A percentile compares a stretch with the other conserved stretches of the same genome.
Conservation (phyloP, 2,329 filamentous ascomycete genomes). For the Calonectria ilicicola region DNA sequence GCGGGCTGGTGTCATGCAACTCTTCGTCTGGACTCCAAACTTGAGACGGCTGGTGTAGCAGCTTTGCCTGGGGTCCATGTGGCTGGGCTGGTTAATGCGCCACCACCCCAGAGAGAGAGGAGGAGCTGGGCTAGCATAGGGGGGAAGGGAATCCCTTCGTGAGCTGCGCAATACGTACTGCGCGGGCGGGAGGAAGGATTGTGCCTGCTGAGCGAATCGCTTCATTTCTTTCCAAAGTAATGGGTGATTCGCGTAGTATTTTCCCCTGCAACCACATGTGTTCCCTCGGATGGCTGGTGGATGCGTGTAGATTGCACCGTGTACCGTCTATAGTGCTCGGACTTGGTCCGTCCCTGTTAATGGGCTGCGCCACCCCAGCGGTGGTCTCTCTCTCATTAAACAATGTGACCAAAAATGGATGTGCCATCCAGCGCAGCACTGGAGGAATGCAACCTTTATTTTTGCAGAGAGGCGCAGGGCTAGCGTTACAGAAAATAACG, state of each 20-base stretch:
- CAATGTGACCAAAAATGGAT: neutral
- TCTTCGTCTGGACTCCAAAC: constrained; percentile 19
- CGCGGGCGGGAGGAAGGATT: neutral
- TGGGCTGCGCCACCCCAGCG: neutral
- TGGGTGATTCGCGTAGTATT: neutral
- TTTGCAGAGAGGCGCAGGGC: neutral
- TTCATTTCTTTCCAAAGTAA: neutral
- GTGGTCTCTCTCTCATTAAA: neutral
- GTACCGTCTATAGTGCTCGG: constrained; percentile 16
- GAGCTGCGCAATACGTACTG: neutral
- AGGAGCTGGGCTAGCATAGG: neutral
- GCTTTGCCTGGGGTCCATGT: constrained; percentile 10
- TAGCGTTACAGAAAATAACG: neutral
- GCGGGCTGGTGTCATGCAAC: constrained; percentile 11
- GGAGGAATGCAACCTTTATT: neutral
- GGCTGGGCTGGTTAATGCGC: neutral
- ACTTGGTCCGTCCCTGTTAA: neutral
- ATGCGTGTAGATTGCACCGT: constrained; percentile 10
- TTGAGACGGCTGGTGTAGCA: constrained; percentile 25
- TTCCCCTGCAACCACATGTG: neutral
- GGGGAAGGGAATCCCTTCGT: neutral
- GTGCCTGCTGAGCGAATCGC: neutral
- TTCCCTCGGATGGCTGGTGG: neutral
- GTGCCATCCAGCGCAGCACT: neutral
- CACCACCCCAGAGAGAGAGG: too few species aligned